Percentiles rank a stretch among this genome's conserved stretches.
Conservation (phyloP, 139 green algal genomes). For the Diplosphaera chodatii region DNA sequence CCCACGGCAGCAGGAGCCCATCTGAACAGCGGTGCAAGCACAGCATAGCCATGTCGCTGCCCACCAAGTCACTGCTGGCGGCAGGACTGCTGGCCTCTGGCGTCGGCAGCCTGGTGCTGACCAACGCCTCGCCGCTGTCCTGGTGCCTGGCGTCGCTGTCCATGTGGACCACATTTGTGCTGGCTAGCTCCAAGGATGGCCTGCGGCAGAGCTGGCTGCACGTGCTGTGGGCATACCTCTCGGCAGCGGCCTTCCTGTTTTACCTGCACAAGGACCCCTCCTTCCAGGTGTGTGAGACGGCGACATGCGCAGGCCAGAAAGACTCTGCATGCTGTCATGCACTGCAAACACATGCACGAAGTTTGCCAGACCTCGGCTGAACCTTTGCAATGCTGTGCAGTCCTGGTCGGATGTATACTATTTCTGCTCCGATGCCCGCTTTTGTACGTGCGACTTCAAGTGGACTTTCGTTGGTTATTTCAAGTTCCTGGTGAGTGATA, state of each 20-base stretch:
- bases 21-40: no score
- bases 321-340: no score
- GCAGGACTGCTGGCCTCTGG: not conserved
- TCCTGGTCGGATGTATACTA: constrained; percentile 69
- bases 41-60: not conserved
- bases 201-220: constrained; percentile 3
- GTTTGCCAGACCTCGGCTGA: no score
- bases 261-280: not conserved
- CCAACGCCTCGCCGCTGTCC: not conserved
- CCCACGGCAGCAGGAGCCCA: no score
- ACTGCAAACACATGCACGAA: no score
- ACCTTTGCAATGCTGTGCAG: no score
- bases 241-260: not conserved
- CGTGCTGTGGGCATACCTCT: constrained; percentile 10
- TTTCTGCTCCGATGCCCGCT: constrained; percentile 67
- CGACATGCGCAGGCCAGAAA: no score
- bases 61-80: not conserved
- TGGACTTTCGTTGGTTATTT: constrained; percentile 65
- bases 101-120: not conserved
- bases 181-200: not conserved
- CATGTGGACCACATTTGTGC: not conserved
- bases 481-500: constrained; percentile 50
- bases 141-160: not conserved
- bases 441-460: constrained; percentile 62
- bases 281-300: constrained; percentile 12